These are phyloP conservation scores for Stagonosporopsis vannaccii DNA, from an alignment of 2,329 filamentous ascomycete genomes.

Conservation along the genomic window DNA sequence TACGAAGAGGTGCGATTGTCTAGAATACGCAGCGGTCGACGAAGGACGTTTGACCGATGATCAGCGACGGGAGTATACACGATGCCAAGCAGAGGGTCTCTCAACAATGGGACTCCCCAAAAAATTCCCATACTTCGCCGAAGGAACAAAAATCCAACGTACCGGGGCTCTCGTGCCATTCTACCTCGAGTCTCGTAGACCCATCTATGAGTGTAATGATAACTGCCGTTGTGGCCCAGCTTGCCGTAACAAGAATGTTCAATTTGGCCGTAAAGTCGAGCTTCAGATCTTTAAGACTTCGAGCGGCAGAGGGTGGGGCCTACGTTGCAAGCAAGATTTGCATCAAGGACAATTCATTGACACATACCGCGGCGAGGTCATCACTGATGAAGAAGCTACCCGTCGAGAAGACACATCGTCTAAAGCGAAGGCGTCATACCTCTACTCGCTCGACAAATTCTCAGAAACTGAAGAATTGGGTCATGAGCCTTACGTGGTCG, in stretches of 20 bases:
- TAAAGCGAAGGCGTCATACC: slow-evolving; percentile 75
- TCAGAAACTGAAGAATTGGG: slow-evolving; percentile 64
- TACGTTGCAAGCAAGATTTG: slow-evolving; percentile 70
- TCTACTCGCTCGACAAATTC: slow-evolving; percentile 86
- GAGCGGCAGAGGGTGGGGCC: slow-evolving; percentile 76
- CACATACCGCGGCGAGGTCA: slow-evolving; percentile 72
- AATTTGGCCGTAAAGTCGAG: slow-evolving; percentile 73
- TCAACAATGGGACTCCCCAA: slow-evolving; percentile 53
- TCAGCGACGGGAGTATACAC: slow-evolving; percentile 32
- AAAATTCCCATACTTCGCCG: slow-evolving; percentile 67
- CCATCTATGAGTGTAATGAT: slow-evolving; percentile 83
- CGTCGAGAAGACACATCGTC: slow-evolving; percentile 65
- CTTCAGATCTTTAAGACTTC: slow-evolving; percentile 79
- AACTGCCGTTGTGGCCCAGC: slow-evolving; percentile 69
- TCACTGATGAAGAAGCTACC: slow-evolving; percentile 65
- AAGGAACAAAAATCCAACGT: slow-evolving; percentile 37
- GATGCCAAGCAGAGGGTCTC: slow-evolving; percentile 23
- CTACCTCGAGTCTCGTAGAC: slow-evolving; percentile 52
- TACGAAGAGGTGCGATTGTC: slow-evolving; percentile 68
- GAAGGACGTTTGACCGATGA: slow-evolving; percentile 45
- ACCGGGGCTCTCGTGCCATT: slow-evolving; percentile 48
- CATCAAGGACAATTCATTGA: slow-evolving; percentile 80
- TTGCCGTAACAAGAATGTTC: slow-evolving; percentile 80
- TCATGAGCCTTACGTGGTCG: slow-evolving; percentile 55
- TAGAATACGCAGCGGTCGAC: slow-evolving; percentile 66